Evolutionary conservation across 2,329 filamentous ascomycete genomes (phyloP).

Genomic region (Hysterium pulicare): DNA sequence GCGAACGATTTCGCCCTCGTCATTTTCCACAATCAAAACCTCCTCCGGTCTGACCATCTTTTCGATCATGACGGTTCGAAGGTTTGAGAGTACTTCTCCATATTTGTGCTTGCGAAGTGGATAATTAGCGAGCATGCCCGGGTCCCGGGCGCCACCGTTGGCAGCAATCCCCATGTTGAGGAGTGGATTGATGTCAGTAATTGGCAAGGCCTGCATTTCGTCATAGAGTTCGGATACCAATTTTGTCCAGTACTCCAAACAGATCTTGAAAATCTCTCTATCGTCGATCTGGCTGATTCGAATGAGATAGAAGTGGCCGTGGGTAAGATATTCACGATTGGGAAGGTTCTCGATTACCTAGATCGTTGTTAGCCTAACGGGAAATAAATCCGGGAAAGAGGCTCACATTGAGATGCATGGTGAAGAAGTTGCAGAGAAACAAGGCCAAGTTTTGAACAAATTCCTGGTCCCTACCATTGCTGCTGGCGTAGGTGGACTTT

Average conservation of each 20-base stretch:
- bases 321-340: conserved; percentile 89
- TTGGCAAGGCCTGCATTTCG: conserved; percentile 95
- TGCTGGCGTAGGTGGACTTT: conserved; percentile 84
- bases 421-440: conserved; percentile 96
- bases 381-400: background rate
- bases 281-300: conserved; percentile 98
- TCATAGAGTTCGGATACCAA: conserved; percentile 97
- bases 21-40: conserved; percentile 98
- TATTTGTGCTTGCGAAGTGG: conserved; percentile 98
- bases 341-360: conserved; percentile 84
- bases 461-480: conserved; percentile 91
- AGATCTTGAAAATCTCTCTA: conserved; percentile 99
- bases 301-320: conserved; percentile 97
- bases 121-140: conserved; percentile 79
- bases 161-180: conserved; percentile 69
- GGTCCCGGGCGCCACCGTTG: conserved; percentile 80
- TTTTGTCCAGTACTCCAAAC: conserved; percentile 98
- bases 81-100: conserved; percentile 85
- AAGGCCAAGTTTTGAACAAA: conserved; percentile 96
- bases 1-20: conserved; percentile 96
- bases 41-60: conserved; percentile 99
- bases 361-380: conserved; percentile 20
- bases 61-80: conserved; percentile 98
- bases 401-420: conserved; percentile 76
- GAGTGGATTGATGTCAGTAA: conserved; percentile 88